Base-by-base conservation (phyloP, 2,329 filamentous ascomycete genomes). In the Hypoxylon sp. region DNA sequence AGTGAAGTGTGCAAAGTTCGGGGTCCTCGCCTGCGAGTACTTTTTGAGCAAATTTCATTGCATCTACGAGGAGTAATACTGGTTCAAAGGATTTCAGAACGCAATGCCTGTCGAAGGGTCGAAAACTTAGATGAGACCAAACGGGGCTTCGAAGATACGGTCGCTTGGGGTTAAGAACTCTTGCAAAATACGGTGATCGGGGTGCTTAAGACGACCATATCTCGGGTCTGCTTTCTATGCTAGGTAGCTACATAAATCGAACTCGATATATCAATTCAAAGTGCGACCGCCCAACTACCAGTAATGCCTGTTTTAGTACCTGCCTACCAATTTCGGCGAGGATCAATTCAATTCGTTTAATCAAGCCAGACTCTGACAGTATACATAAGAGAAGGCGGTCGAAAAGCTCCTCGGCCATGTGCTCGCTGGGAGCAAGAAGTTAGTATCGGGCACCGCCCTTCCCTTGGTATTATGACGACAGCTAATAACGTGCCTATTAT, bases 361-460 rank as follows among this genome's bases (percentile, higher is more conserved):
- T 17, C 21, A 27, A 19, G 15, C 6, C 7, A n/a, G 11, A 4
- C 17, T 15, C 37, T 17, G 8, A 29, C 3, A 8, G 6, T 7
- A 50, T 21, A 19, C 15, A 44, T 56, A 55, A 65, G 15, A 44
- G 56, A 55, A 65, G 55, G 17, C 42, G 17, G 13, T 54, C 13
- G 55, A 59, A 32, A 50, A 21, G 4, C 27, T 59, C 32, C 31
- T 65, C 1, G 2, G 1, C n/a, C 31, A 65, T 13, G 42, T 48
- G 4, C 21, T 50, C 11, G 17, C 32, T 19, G 39, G 55, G 6
- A 44, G 42, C 13, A 50, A 50, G 11, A 46, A 59, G 4, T 24
- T 57, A 2, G 42, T 17, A 6, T 24, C 50, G 10, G 37, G 27
- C 21, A 65, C 42, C 24, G 31, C 2, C 32, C 32, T 2, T 13